Base-by-base conservation (phyloP, 2,329 filamentous ascomycete genomes). In the Alternaria rosae region DNA sequence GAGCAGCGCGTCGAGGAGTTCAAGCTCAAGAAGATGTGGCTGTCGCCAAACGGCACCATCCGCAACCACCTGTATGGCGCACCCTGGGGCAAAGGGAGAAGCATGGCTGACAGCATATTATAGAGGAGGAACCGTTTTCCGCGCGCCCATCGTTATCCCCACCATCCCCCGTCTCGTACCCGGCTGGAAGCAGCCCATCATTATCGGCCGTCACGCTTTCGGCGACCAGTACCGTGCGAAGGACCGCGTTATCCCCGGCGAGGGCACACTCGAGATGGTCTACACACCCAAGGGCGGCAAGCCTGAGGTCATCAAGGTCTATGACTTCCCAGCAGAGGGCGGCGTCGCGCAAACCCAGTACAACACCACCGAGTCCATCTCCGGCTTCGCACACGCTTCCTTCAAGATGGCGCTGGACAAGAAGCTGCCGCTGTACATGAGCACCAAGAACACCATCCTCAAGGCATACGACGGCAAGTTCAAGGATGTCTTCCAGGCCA, bases 21-120 rank as follows among this genome's bases (percentile, higher is more conserved):
- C 83, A 94, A 97, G 80, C 88, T 99, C 73, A 99, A 98, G 91
- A 90, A 98, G 86, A 98, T 98, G 95, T 99, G 95, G 95, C 87
- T 98, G 61, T 97, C 93, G 59, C 95, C 95, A 77, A 99, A 99
- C 81, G 95, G 95, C 79, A 99, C 88, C 65, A 90, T 90, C 78
- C 82, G 88, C 76, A 90, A 90, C 81, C 84, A 85, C 74, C 84
- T 89, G 81, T 85, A 79, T 73, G 83, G 26, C 26, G 13, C 71
- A n/a, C 47, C 13, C 3, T 32, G 8, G 20, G 3, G 6, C 11
- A 45, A 6, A 15, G 11, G 25, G 23, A 42, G 23, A 4, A 30
- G 10, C 10, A 4, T 38, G 5, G 9, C 74, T 78, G 61, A 77
- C 70, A 51, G 62, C 53, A 13, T 25, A 11, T 21, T 20, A 1